Evolutionary conservation across 306 rosid genomes (phyloP), one percentile per base, ranked within the genome.

Genomic region (Pyrus pyrifolia): DNA sequence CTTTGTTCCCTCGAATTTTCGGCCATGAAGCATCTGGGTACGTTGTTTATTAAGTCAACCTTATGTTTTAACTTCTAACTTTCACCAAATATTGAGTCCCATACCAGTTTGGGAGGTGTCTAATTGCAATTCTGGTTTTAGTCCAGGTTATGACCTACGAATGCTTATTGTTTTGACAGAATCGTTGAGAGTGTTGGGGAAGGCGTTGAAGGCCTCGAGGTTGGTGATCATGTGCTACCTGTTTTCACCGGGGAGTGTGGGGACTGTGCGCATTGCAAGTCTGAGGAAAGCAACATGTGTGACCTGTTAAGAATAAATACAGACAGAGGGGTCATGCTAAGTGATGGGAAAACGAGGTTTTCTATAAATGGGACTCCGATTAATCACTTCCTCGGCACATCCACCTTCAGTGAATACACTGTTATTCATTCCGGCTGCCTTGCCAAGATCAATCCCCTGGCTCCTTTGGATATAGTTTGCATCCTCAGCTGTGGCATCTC

Each of bases 1-100:
- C 79, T 1, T n/a, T 69, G 31, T 82, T 85, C 67, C 88, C 86
- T 2, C 74, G 86, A 15, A 82, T 79, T 19, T 80, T 71, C 70
- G 88, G 88, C 23, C 88, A 85, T 70, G 88, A 85, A 76, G 86
- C 86, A 57, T 76, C 82, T 7, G 88, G 88, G 84, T 82, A 71
- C 19, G 80, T 76, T 42, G 25, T 44, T 72, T 4, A 18, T 46
- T 49, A 51, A 25, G 62, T 49, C 29, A 18, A 35, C 5, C 35
- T 4, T 9, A 1, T 67, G 7, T 14, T 29, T 17, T 60, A 11
- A 25, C 66, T 23, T 13, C 6, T 60, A 17, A 23, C 14, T 60
- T 60, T 60, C 8, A 25, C 62, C 14, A 21, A 58, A 21, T 58
- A 22, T 58, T 22, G 0, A 19, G 62, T 8, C 22, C 58, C 23